These are phyloP conservation scores for Sambucus nigra DNA, from an alignment of 129 eudicot species.

Conservation along the genomic window DNA sequence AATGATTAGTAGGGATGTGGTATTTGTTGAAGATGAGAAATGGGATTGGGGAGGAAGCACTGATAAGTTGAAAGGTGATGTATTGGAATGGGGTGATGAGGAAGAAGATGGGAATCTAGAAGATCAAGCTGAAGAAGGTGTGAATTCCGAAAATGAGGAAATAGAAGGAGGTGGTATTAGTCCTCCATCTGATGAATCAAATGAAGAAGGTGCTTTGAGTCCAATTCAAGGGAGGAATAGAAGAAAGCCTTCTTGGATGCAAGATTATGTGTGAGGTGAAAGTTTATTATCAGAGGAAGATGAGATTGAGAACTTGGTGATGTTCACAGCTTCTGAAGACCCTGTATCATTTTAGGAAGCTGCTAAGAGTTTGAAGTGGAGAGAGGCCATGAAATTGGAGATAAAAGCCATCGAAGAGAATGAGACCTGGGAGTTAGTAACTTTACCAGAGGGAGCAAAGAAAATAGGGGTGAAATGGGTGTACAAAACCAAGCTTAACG, in stretches of 20 bases:
- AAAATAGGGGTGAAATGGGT: conserved; percentile 3
- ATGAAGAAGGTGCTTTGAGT: no score
- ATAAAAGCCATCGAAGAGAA: conserved; percentile 3
- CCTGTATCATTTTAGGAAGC: conserved; percentile 1
- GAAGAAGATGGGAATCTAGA: no score
- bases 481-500: conserved; percentile 1
- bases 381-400: neutral
- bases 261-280: neutral
- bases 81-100: no score
- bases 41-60: neutral
- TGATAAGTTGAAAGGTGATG: neutral
- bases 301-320: neutral
- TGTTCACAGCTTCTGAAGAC: neutral
- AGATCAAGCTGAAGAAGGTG: no score
- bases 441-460: neutral
- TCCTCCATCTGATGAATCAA: no score
- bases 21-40: neutral
- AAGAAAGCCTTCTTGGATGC: neutral
- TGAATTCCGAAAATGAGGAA: no score
- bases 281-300: neutral
- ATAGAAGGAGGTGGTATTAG: no score
- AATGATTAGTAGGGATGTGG: neutral
- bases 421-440: neutral
- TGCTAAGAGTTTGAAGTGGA: neutral
- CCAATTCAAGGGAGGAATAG: neutral